Base-by-base conservation (phyloP, 148 eudicot genomes). In the Agrostemma githago region DNA sequence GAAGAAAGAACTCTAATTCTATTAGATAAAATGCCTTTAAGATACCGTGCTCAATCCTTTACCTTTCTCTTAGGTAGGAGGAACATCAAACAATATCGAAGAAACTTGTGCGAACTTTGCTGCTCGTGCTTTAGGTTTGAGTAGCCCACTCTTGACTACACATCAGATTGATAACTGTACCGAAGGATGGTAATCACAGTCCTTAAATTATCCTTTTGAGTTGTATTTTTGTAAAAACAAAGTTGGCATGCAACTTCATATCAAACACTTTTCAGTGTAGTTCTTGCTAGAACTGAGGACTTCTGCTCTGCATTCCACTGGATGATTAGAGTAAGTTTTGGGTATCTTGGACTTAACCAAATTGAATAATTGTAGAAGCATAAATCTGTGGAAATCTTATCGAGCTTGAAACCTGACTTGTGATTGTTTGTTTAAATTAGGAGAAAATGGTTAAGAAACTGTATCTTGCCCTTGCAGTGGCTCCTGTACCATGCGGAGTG, bases 81-180 rank as follows among this genome's bases (percentile, higher is more conserved):
- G 99, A 80, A 92, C 97, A 68, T 87, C 97, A 39, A 92, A 92
- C 79, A 95, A 95, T 74, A 89, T 92, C 79, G 97, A 90, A 84
- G 99, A 95, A 86, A 86, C 88, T 79, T 95, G 99, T 81, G 96
- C 77, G 42, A 95, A 93, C 79, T 95, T 95, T 85, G 89, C 97
- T 56, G 75, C 94, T 72, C 97, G 92, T 83, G 94, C 97, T 70
- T 81, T 95, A 83, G 94, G 87, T 66, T 82, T 95, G 73, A 62
- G 84, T 8, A 78, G 71, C 62, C 88, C 96, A 34, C 81, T 95
- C 77, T 78, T 68, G 83, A 95, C 99, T 56, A 95, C 99, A 67
- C 99, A 95, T 86, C 99, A 95, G 81, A 95, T 95, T 76, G 99
- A 95, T 81, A 95, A 95, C 74, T 95, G 99, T 81, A 83, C 97